These are phyloP conservation scores for Cystobasidium tubakii DNA, from an alignment of 768 basidiomycete genomes.

Conservation along the genomic window DNA sequence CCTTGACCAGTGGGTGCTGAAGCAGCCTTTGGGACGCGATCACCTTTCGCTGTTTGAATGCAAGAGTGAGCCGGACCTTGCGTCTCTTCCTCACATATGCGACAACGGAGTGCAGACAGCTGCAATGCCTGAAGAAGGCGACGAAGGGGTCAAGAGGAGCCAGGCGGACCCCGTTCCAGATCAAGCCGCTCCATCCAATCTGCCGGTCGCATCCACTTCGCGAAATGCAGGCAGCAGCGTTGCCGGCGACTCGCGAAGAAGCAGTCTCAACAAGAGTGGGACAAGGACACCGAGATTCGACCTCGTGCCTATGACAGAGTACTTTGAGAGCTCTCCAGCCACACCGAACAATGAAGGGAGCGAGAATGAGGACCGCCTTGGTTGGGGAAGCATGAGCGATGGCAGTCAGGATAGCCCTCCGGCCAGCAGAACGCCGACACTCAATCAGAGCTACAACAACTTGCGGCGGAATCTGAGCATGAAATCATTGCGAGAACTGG, in stretches of 20 bases:
- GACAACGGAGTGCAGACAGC: background rate
- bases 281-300: constrained; percentile 24
- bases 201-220: background rate
- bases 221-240: background rate
- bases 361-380: background rate
- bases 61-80: background rate
- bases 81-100: background rate
- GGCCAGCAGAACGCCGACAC: constrained; percentile 39
- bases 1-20: background rate
- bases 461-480: constrained; percentile 55
- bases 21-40: background rate
- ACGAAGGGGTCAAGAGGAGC: background rate
- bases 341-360: constrained; percentile 6
- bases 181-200: no score
- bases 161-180: background rate
- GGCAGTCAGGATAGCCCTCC: constrained; percentile 23
- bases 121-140: background rate
- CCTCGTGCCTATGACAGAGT: constrained; percentile 13
- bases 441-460: constrained; percentile 39
- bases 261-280: constrained; percentile 6
- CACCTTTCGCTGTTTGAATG: background rate
- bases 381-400: background rate
- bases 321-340: background rate
- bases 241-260: constrained; percentile 8
- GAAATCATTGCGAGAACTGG: constrained; percentile 75